phyloP scores from a whole-genome alignment of 441 rosid species.

The Adansonia madagascariensis region DNA sequence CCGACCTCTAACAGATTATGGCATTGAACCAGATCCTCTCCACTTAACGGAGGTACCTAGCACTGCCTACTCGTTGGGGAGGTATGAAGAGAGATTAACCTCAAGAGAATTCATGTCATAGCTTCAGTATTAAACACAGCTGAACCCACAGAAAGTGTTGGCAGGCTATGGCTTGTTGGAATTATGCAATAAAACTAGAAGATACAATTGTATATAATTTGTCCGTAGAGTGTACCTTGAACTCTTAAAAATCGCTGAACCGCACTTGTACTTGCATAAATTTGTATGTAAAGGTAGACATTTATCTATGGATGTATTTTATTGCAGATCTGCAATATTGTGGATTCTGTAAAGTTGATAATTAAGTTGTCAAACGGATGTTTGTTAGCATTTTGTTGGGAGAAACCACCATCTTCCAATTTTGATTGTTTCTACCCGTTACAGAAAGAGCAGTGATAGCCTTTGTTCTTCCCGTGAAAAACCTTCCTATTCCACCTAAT shows the following conservation, averaged over 20 bases:
- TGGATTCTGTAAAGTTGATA: not conserved
- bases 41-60: conserved; percentile 60
- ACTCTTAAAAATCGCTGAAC: not conserved
- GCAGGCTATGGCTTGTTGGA: not conserved
- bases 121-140: not conserved
- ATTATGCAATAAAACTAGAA: not conserved
- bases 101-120: conserved; percentile 52
- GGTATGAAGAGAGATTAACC: conserved; percentile 67
- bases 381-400: not conserved
- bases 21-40: conserved; percentile 85
- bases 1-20: conserved; percentile 76
- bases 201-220: not conserved
- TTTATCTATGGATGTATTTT: not conserved
- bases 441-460: no score
- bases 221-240: not conserved
- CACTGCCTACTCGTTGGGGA: conserved; percentile 58
- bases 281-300: not conserved
- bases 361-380: not conserved
- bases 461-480: not conserved
- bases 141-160: not conserved
- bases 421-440: not conserved
- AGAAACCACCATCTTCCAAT: conserved; percentile 1
- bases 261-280: not conserved
- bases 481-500: not conserved
- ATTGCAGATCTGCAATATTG: not conserved